Conservation (phyloP, 2,329 filamentous ascomycete genomes). For the Diaporthe velutina region DNA sequence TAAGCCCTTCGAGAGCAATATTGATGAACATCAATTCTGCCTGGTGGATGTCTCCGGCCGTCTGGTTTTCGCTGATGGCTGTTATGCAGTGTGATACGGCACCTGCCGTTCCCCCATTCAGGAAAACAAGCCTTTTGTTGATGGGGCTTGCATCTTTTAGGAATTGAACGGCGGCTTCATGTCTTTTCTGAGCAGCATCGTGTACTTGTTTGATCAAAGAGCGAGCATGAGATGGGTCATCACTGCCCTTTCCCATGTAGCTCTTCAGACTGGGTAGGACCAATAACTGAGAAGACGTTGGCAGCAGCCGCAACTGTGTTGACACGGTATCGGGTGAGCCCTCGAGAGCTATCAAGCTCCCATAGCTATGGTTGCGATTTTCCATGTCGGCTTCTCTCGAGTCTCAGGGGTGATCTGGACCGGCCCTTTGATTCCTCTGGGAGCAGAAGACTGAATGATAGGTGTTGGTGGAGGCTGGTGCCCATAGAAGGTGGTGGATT, state of each 20-base stretch:
- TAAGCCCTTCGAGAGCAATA: slow-evolving; percentile 61
- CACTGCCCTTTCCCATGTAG: slow-evolving; percentile 55
- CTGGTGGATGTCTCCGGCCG: slow-evolving; percentile 60
- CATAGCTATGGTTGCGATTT: slow-evolving; percentile 48
- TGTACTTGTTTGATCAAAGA: slow-evolving; percentile 64
- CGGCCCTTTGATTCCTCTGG: background rate
- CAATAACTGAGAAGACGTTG: slow-evolving; percentile 69
- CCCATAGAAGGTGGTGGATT: background rate
- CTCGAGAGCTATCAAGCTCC: slow-evolving; percentile 72
- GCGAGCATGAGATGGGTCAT: slow-evolving; percentile 51
- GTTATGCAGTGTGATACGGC: slow-evolving; percentile 68
- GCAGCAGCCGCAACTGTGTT: slow-evolving; percentile 71
- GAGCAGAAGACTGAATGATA: background rate
- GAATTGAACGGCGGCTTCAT: slow-evolving; percentile 64
- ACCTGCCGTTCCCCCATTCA: slow-evolving; percentile 69
- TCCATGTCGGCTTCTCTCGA: slow-evolving; percentile 24
- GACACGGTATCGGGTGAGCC: slow-evolving; percentile 67
- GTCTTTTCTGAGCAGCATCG: slow-evolving; percentile 60
- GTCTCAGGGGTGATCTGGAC: background rate
- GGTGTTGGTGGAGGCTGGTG: background rate
- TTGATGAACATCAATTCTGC: slow-evolving; percentile 66
- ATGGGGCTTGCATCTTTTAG: slow-evolving; percentile 58
- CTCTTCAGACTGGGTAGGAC: slow-evolving; percentile 66
- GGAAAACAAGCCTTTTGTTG: slow-evolving; percentile 69
- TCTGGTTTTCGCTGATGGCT: slow-evolving; percentile 65